Base-by-base conservation (phyloP, 148 eudicot genomes). In the Silene conica region DNA sequence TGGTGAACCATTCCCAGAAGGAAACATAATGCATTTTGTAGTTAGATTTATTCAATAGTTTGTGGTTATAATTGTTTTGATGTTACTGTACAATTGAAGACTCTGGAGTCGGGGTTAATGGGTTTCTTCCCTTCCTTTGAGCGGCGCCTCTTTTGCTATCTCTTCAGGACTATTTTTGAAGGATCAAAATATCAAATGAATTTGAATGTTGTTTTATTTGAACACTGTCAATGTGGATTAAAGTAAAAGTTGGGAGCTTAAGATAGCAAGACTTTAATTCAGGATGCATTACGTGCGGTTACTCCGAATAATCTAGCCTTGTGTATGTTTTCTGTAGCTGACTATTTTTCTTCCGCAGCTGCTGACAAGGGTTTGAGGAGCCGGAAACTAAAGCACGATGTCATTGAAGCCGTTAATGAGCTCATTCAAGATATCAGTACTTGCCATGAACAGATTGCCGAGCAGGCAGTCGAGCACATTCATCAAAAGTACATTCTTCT, bases 401-500 rank as follows among this genome's bases (percentile, higher is more conserved):
- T 95, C 6, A 92, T 95, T 83, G 99, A 95, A 87, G 92, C 92
- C 14, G 96, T 95, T 62, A 95, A 95, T 83, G 99, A 92, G 64
- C 97, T 95, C 31, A 92, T 95, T 80, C 96, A 89, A 80, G 99
- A 95, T 74, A 89, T 95, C 74, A 66, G 85, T 63, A 86, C 96
- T 83, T 95, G 97, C 82, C 99, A 95, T 84, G 97, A 95, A 73
- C 93, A 88, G 82, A 95, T 95, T 80, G 97, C 99, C 48, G 99
- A 95, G 82, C 97, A 95, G 85, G 99, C 99, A 8, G 97, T 95
- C 41, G 99, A 95, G 83, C 99, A 92, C 88, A 95, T 95, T 73
- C 99, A 95, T 77, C 99, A 95, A 57, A 95, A 95, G 99, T 95
- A 90, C 60, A 73, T 73, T 15, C 69, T 62, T 41, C 45, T 54